These are phyloP conservation scores for Avicennia marina DNA, from an alignment of 257 asterid genomes.

Conservation along the genomic window DNA sequence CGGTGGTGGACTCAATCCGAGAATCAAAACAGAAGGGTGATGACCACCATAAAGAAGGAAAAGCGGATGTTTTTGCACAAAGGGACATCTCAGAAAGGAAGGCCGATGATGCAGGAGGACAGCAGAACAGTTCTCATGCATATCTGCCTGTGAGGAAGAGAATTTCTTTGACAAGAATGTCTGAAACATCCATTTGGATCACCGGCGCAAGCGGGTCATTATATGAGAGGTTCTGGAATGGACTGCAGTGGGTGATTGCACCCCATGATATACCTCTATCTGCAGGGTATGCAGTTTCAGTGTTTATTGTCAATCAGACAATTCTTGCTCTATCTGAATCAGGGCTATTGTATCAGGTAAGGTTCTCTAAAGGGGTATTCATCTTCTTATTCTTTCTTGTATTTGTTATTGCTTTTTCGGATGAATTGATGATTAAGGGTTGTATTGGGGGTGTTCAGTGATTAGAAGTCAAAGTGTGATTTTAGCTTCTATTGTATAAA, in stretches of 20 bases:
- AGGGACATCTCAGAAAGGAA: neutral
- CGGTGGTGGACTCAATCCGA: conserved; percentile 39
- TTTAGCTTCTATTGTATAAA: too few relatives aligned
- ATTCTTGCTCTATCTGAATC: conserved; percentile 72
- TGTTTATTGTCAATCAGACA: conserved; percentile 59
- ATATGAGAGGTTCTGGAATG: conserved; percentile 90
- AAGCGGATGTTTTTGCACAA: conserved; percentile 9
- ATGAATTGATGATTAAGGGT: neutral
- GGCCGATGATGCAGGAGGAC: conserved; percentile 4
- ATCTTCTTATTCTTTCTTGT: neutral
- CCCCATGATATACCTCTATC: conserved; percentile 63
- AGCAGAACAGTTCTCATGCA: neutral
- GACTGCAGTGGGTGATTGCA: conserved; percentile 84
- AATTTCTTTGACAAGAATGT: conserved; percentile 61
- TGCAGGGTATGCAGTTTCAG: conserved; percentile 63
- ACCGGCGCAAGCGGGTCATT: conserved; percentile 83
- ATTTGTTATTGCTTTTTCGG: neutral
- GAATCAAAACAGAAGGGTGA: too few relatives aligned
- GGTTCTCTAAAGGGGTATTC: too few relatives aligned
- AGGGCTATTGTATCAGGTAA: conserved; percentile 65
- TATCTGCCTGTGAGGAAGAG: conserved; percentile 48
- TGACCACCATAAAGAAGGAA: neutral
- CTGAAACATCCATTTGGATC: conserved; percentile 79
- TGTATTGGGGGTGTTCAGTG: too few relatives aligned
- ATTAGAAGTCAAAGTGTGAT: too few relatives aligned